Percentiles rank a stretch among this genome's conserved stretches.
Evolutionary conservation across 768 basidiomycete genomes (phyloP).

Genomic region (Amanita pallidorosea): DNA sequence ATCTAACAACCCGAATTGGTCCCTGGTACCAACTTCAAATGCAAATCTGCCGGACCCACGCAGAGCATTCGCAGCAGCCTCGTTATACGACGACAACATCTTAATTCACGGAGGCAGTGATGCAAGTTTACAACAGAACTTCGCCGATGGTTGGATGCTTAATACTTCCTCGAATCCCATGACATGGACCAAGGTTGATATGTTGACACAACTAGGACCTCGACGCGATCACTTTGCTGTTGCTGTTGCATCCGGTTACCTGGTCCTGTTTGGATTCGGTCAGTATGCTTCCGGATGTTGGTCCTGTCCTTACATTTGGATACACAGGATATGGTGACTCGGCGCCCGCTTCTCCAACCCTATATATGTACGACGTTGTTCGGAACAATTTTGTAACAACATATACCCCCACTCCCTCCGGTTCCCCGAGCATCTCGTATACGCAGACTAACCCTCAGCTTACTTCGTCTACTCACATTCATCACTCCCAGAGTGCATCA

Average conservation of each 20-base stretch:
- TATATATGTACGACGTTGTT: slow-evolving; percentile 43
- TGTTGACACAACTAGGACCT: slow-evolving; percentile 46
- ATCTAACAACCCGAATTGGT: slow-evolving; percentile 38
- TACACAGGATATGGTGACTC: slow-evolving; percentile 35
- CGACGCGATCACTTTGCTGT: slow-evolving; percentile 71
- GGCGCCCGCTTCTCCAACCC: slow-evolving; percentile 41
- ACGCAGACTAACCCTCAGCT: slow-evolving; percentile 9
- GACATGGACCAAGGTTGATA: slow-evolving; percentile 44
- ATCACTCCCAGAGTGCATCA: slow-evolving; percentile 18
- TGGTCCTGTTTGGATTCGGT: slow-evolving; percentile 77
- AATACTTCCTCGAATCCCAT: slow-evolving; percentile 45
- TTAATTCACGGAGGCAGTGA: slow-evolving; percentile 77
- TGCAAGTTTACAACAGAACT: slow-evolving; percentile 38
- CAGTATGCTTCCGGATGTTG: slow-evolving; percentile 16
- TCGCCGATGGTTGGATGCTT: slow-evolving; percentile 62
- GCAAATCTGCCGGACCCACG: slow-evolving; percentile 42
- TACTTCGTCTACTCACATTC: neutral
- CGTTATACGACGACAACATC: slow-evolving; percentile 40
- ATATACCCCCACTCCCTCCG: slow-evolving; percentile 29
- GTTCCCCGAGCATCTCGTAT: slow-evolving; percentile 18
- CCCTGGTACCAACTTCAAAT: slow-evolving; percentile 23
- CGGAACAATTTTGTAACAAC: slow-evolving; percentile 30
- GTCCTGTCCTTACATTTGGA: neutral
- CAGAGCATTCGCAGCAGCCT: slow-evolving; percentile 48
- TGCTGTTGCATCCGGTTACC: slow-evolving; percentile 46